A percentile compares a stretch with the other conserved stretches of the same genome.
phyloP scores from a whole-genome alignment of 73 alveolate genomes.

The Tetrahymena elliotti region DNA sequence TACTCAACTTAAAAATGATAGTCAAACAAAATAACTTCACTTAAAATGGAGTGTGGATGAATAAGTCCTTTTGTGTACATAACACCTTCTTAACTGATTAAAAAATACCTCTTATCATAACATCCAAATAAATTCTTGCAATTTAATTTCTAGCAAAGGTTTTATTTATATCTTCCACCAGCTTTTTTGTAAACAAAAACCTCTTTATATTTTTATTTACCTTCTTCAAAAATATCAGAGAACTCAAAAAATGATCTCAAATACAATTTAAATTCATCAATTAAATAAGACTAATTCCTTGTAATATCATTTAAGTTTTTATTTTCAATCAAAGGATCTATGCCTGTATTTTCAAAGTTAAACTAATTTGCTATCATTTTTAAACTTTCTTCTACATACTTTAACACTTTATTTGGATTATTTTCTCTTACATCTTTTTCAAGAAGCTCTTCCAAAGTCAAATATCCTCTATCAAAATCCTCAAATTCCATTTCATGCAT shows the following conservation, averaged over 20 bases:
- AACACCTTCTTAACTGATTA: slow-evolving; percentile 8
- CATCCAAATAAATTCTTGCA: background rate
- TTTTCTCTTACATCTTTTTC: background rate
- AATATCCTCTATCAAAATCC: background rate
- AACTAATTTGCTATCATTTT: background rate
- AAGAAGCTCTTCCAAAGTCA: background rate
- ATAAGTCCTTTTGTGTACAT: slow-evolving; percentile 5
- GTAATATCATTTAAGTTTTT: background rate
- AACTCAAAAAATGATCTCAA: background rate
- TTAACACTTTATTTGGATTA: background rate
- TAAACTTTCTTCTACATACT: background rate
- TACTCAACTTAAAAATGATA: slow-evolving; percentile 7
- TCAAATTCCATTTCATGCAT: background rate
- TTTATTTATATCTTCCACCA: background rate
- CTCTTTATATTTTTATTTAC: background rate
- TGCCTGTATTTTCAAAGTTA: background rate
- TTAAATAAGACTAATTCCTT: background rate
- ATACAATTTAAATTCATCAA: background rate
- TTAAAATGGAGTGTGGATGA: background rate
- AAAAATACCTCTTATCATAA: slow-evolving; percentile 20
- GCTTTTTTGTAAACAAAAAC: background rate
- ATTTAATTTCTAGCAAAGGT: background rate
- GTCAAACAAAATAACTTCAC: slow-evolving; percentile 44
- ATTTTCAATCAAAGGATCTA: background rate
- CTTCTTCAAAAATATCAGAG: background rate